These are phyloP conservation scores for Durotheca rogersii DNA, from an alignment of 495 filamentous ascomycete species.

Conservation along the genomic window DNA sequence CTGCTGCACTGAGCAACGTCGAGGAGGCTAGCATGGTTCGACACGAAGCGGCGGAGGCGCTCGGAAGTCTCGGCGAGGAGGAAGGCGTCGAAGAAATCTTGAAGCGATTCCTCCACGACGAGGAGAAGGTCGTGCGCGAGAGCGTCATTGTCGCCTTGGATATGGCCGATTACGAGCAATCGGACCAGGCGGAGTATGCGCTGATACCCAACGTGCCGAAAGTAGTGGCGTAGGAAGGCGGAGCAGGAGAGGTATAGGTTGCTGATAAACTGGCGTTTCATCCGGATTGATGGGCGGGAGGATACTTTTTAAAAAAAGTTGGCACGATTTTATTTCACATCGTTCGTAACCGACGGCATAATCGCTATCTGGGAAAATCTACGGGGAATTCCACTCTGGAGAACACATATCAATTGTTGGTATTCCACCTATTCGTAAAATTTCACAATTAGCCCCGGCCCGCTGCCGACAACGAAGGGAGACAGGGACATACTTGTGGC, in stretches of 20 bases:
- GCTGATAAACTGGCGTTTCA: constrained; percentile 31
- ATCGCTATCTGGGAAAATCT: constrained; percentile 1
- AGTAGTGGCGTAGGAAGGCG: constrained; percentile 33
- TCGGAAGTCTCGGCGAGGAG: constrained; percentile 93
- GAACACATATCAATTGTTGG: constrained; percentile 55
- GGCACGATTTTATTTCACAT: constrained; percentile 22
- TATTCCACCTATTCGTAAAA: constrained; percentile 55
- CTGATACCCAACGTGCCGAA: constrained; percentile 65
- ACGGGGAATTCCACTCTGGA: constrained; percentile 7
- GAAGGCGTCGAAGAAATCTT: constrained; percentile 87
- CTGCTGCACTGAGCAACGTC: constrained; percentile 71
- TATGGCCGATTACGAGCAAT: constrained; percentile 97
- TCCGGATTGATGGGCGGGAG: constrained; percentile 18
- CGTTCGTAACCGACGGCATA: constrained; percentile 2
- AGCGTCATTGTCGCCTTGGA: constrained; percentile 93
- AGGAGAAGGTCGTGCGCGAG: constrained; percentile 89
- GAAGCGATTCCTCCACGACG: constrained; percentile 81
- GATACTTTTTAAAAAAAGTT: constrained; percentile 27
- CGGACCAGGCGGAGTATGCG: constrained; percentile 85
- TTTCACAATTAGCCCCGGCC: constrained; percentile 35
- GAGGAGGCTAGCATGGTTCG: constrained; percentile 92
- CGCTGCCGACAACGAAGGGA: not conserved
- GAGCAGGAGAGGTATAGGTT: constrained; percentile 15
- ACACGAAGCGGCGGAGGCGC: constrained; percentile 94
- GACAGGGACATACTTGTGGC: constrained; percentile 66